Conservation (phyloP, 805 yeast genomes). For the Nakazawaea holstii region DNA sequence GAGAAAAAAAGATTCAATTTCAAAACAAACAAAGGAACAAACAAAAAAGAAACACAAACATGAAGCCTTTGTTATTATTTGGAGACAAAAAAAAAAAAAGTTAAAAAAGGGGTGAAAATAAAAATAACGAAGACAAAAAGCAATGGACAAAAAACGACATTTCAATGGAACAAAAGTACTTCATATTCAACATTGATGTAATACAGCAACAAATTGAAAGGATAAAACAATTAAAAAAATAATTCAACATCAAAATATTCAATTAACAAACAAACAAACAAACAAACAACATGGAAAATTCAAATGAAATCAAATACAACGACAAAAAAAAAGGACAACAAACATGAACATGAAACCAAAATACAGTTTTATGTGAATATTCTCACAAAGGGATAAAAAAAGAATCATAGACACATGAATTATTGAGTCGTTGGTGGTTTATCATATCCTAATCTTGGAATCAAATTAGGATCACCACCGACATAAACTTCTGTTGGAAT, state of each 20-base stretch:
- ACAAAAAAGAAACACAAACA: not conserved
- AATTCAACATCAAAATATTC: too few species aligned
- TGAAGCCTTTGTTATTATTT: not conserved
- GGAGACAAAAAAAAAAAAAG: too few species aligned
- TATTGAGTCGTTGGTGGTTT: conserved; percentile 33
- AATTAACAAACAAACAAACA: too few species aligned
- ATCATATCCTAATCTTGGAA: conserved; percentile 87
- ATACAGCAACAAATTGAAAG: too few species aligned
- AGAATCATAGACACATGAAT: conserved; percentile 11
- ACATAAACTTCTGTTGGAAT: conserved; percentile 89
- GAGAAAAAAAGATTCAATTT: conserved; percentile 4
- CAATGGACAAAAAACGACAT: too few species aligned
- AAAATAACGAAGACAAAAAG: too few species aligned
- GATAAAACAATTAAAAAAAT: too few species aligned
- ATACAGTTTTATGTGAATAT: conserved; percentile 9
- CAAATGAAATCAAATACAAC: conserved; percentile 13
- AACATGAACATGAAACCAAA: conserved; percentile 14
- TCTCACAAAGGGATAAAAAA: conserved; percentile 14
- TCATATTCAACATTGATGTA: too few species aligned
- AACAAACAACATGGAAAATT: too few species aligned
- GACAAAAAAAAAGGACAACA: conserved; percentile 14
- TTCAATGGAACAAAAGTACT: too few species aligned
- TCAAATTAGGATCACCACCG: conserved; percentile 65
- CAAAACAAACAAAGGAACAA: not conserved
- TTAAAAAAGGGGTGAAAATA: too few species aligned